Evolutionary conservation across 106 monocot species (phyloP), one percentile per base, ranked within the genome.

Genomic region (Apostasia ramifera): DNA sequence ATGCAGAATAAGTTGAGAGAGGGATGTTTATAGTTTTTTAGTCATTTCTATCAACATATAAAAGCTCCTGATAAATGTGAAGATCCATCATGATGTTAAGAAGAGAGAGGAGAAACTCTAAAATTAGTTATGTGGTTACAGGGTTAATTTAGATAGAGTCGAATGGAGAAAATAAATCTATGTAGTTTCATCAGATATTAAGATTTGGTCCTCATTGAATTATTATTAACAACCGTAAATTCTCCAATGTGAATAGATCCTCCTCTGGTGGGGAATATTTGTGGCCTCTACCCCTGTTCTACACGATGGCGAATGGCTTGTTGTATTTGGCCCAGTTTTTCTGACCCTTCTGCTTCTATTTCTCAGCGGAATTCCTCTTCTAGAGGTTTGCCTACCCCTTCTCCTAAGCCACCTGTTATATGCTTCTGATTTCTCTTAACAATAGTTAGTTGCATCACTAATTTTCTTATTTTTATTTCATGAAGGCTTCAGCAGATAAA

Each of bases 251-350:
- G 52, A 52, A 41, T 60, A 95, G 95, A 95, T 95, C 44, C 67
- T 95, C 44, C 88, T 95, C 26, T 95, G 95, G 95, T 95, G 91
- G 95, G 95, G 95, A 70, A 69, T 95, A 78, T 95, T 95, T 80
- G 79, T 95, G 69, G 91, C 86, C 26, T 86, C 91, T n/a, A 95
- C 91, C 47, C 88, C 95, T 53, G 88, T 95, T 57, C 68, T 95
- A 49, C 50, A 73, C 66, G 88, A 83, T 14, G 78, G 82, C 13
- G 91, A 88, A 79, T 95, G 91, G 91, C 83, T 88, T 12, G 95
- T 91, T 7, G 59, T 88, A 44, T 41, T 82, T 42, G 91, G 94
- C 47, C 94, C 94, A 38, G n/a, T 91, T 59, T 88, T 91, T 71
- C 63, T 95, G 43, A 91, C 91, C 12, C 40, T 91, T 0, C 71